phyloP scores from a whole-genome alignment of 371 early-diverging fungal species.

The Mucor irregularis region DNA sequence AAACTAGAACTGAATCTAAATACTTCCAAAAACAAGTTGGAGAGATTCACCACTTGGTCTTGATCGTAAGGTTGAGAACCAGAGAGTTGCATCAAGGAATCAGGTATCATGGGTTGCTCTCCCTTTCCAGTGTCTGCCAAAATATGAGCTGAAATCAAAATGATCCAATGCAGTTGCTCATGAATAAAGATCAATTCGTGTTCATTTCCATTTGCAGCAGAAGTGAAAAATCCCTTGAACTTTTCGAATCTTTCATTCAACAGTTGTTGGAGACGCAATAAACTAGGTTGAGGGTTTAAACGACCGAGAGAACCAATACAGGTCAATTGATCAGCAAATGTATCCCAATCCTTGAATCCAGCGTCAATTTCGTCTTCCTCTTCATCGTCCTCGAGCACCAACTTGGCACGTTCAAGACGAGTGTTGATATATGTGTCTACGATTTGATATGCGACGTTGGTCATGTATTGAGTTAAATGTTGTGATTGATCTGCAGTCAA shows the following conservation, averaged over 20 bases:
- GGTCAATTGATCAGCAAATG: slow-evolving; percentile 75
- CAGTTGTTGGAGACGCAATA: slow-evolving; percentile 50
- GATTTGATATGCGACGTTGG: slow-evolving; percentile 55
- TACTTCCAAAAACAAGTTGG: slow-evolving; percentile 53
- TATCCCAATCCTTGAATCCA: slow-evolving; percentile 70
- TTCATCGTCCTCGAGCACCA: slow-evolving; percentile 52
- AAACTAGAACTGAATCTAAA: slow-evolving; percentile 43
- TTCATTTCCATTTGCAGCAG: slow-evolving; percentile 8
- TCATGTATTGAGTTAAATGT: slow-evolving; percentile 53
- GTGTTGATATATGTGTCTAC: slow-evolving; percentile 69
- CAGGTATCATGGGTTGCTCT: slow-evolving; percentile 76
- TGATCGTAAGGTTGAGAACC: slow-evolving; percentile 47
- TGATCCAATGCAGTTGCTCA: slow-evolving; percentile 79
- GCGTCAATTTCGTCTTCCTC: slow-evolving; percentile 62
- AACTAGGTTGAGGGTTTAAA: slow-evolving; percentile 53
- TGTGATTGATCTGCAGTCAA: slow-evolving; percentile 25
- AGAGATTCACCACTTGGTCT: slow-evolving; percentile 59
- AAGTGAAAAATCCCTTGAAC: slow-evolving; percentile 43
- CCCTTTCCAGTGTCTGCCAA: slow-evolving; percentile 70
- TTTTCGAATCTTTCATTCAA: slow-evolving; percentile 51
- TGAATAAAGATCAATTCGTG: slow-evolving; percentile 42
- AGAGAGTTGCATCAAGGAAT: slow-evolving; percentile 61
- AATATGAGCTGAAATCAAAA: slow-evolving; percentile 66
- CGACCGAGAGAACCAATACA: slow-evolving; percentile 68
- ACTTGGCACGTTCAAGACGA: slow-evolving; percentile 62